Conservation (phyloP, 495 filamentous ascomycete species). For the Aspergillus panamensis region DNA sequence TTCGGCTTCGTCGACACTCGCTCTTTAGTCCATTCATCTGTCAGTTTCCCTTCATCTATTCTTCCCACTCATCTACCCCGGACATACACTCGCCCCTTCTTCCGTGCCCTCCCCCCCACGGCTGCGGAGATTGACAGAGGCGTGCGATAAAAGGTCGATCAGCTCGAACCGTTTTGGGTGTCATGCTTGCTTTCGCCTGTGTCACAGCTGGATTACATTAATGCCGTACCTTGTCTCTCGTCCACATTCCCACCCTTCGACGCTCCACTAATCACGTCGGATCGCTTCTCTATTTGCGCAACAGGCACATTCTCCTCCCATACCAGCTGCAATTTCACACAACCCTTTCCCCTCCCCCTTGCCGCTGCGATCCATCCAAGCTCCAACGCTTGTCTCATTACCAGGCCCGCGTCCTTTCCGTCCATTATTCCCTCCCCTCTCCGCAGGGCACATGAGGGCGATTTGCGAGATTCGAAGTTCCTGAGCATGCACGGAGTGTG, state of each 20-base stretch:
- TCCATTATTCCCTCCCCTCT: slow-evolving; percentile 17
- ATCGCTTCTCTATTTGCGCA: slow-evolving; percentile 33
- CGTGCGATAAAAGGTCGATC: slow-evolving; percentile 21
- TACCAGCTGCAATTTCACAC: slow-evolving; percentile 26
- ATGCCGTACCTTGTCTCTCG: slow-evolving; percentile 43
- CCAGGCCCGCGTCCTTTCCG: slow-evolving; percentile 14
- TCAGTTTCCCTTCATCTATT: slow-evolving; percentile 19
- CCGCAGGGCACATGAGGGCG: slow-evolving; percentile 42
- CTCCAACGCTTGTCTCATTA: slow-evolving; percentile 29
- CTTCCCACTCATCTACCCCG: slow-evolving; percentile 8
- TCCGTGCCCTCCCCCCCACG: slow-evolving; percentile 7
- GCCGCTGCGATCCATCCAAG: slow-evolving; percentile 37
- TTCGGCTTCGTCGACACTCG: slow-evolving; percentile 5
- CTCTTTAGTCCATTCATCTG: slow-evolving; percentile 12
- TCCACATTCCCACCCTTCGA: slow-evolving; percentile 41
- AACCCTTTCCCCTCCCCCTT: slow-evolving; percentile 38
- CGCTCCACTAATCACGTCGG: slow-evolving; percentile 37
- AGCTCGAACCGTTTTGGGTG: slow-evolving; percentile 26
- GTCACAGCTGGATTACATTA: slow-evolving; percentile 44
- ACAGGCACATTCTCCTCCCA: slow-evolving; percentile 41
- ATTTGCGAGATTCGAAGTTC: slow-evolving; percentile 44
- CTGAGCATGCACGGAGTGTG: slow-evolving; percentile 50
- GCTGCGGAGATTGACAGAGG: slow-evolving; percentile 14
- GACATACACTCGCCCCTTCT: slow-evolving; percentile 14
- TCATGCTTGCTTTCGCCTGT: slow-evolving; percentile 43